A percentile compares a stretch with the other conserved stretches of the same genome.
Conservation (phyloP, 305 asterid genomes). For the Fraxinus xanthoxyloides region DNA sequence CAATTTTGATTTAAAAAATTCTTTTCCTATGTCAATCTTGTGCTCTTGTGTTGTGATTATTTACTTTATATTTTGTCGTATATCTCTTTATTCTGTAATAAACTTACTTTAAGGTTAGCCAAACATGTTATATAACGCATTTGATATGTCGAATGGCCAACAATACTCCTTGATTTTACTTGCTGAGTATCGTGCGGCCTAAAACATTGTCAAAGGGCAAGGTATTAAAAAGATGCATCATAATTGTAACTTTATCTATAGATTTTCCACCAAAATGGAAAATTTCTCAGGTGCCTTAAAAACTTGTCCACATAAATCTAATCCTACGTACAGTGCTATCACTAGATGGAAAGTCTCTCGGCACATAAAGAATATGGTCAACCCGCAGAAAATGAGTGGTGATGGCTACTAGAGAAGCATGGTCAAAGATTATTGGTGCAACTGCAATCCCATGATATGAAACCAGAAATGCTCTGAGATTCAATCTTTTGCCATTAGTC, state of each 20-base stretch:
- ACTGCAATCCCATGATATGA: background rate
- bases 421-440: background rate
- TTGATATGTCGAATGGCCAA: background rate
- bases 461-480: background rate
- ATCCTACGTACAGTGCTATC: background rate
- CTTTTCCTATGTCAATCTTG: no score
- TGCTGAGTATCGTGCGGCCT: background rate
- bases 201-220: background rate
- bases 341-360: background rate
- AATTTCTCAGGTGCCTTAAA: background rate
- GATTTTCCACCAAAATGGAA: background rate
- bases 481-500: background rate
- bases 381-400: background rate
- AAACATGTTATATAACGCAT: background rate
- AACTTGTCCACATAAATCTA: background rate
- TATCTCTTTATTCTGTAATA: no score
- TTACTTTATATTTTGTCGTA: no score
- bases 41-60: no score
- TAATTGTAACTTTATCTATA: background rate
- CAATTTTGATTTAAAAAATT: no score
- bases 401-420: background rate
- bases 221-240: background rate
- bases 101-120: background rate
- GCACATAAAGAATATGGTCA: background rate
- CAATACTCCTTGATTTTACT: background rate